phyloP scores from a whole-genome alignment of 257 asterid species.

The Ophiorrhiza pumila region DNA sequence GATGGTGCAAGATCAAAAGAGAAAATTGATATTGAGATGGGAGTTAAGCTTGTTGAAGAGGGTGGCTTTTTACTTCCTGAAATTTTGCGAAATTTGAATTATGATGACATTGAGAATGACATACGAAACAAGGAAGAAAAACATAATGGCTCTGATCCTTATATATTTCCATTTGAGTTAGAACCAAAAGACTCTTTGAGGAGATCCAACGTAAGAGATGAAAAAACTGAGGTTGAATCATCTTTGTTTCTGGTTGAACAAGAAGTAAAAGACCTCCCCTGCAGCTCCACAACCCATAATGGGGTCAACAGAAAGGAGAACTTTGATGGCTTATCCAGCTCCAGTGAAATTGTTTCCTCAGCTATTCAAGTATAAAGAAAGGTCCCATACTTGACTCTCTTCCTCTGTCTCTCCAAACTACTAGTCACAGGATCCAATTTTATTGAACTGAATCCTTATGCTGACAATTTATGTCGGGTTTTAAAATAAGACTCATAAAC shows the following conservation, averaged over 20 bases:
- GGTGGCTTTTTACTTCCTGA: conserved; percentile 48
- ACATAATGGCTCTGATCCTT: conserved; percentile 20
- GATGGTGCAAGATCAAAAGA: conserved; percentile 47
- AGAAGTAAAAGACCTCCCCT: conserved; percentile 4
- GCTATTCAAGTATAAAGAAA: conserved; percentile 12
- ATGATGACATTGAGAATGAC: conserved; percentile 49
- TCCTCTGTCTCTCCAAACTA: not conserved
- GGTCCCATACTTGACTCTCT: not conserved
- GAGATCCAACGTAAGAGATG: conserved; percentile 23
- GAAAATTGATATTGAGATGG: conserved; percentile 75
- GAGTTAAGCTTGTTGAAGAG: conserved; percentile 41
- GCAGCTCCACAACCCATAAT: conserved; percentile 1
- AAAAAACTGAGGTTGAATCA: conserved; percentile 10
- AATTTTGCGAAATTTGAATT: conserved; percentile 51
- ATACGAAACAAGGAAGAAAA: conserved; percentile 39
- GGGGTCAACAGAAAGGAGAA: not conserved
- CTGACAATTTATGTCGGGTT: not conserved
- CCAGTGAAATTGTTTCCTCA: not conserved
- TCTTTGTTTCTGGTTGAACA: not conserved
- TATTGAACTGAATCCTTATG: not conserved
- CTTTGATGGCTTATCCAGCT: conserved; percentile 4
- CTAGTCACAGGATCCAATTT: too few species aligned
- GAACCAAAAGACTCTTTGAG: conserved; percentile 31
- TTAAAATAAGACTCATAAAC: not conserved
- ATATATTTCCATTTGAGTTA: conserved; percentile 31